Percentiles rank a stretch among this genome's conserved stretches.
These are phyloP conservation scores for Tricholoma hemisulphureum DNA, from an alignment of 768 basidiomycete genomes.

Conservation along the genomic window DNA sequence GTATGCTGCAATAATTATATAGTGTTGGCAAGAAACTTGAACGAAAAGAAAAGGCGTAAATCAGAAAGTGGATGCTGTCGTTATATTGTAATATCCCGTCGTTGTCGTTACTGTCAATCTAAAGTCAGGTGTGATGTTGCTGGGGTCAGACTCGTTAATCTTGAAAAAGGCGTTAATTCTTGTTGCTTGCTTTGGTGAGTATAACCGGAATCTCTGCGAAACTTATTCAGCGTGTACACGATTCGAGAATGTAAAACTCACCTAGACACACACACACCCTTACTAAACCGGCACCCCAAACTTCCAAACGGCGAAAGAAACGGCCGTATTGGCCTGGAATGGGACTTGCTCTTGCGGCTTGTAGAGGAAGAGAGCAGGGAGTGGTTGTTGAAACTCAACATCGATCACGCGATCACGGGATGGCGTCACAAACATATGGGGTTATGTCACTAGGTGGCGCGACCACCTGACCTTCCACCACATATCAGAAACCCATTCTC, in stretches of 20 bases:
- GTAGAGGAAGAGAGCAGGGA: background rate
- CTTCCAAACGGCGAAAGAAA: slow-evolving; percentile 12
- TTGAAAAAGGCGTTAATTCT: slow-evolving; percentile 24
- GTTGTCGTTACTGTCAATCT: slow-evolving; percentile 4
- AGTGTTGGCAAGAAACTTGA: no score
- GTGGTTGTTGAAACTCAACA: background rate
- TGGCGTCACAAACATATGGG: no score
- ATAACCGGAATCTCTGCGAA: slow-evolving; percentile 15
- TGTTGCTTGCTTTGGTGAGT: slow-evolving; percentile 15
- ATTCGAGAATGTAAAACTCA: slow-evolving; percentile 1
- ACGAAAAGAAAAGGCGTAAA: background rate
- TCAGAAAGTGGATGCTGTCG: slow-evolving; percentile 8
- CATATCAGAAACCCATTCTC: no score
- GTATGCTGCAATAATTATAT: no score
- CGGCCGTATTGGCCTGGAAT: slow-evolving; percentile 12
- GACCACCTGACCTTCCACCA: no score
- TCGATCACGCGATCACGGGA: background rate
- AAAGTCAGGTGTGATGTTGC: slow-evolving; percentile 8
- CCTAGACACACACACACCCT: slow-evolving; percentile 19
- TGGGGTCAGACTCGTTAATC: slow-evolving; percentile 21
- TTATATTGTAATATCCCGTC: slow-evolving; percentile 9
- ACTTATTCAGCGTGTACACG: background rate
- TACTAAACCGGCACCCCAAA: slow-evolving; percentile 15
- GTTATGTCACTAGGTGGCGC: no score
- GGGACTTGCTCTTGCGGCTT: slow-evolving; percentile 11